Base-by-base conservation (phyloP, 805 yeast species). In the Ogataea ramenticola region DNA sequence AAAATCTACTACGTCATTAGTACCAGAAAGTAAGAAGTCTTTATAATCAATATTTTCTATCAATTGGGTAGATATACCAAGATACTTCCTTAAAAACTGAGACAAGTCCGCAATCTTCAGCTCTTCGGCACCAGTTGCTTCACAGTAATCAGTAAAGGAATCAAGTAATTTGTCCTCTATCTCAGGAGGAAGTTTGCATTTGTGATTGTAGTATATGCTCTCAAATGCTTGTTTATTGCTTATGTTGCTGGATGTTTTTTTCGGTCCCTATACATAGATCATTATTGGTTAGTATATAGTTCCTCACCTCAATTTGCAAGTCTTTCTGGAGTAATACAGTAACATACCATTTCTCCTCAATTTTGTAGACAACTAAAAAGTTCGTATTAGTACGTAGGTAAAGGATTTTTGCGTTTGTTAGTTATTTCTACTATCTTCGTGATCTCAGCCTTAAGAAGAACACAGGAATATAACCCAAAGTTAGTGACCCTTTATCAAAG, bases 91-190 rank as follows among this genome's bases (percentile, higher is more conserved):
- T 46, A 55, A 57, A 60, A 54, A 70, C 0, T 30, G 20, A 1
- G 43, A 43, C 3, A 75, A 46, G 15, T 70, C 62, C 3, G 45
- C 40, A 0, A 49, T 30, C 9, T 56, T 52, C 57, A 75, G 63
- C 46, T 75, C 81, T 14, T 60, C 60, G 2, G 45, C 39, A n/a
- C 39, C 47, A 29, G 47, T 40, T 5, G 66, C 72, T 32, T 68
- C 58, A 26, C 71, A 66, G 45, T 60, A 67, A 12, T 56, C 56
- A 0, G 75, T 66, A 51, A 66, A 74, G 0, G 65, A 61, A 20
- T 67, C 74, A 8, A 75, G 55, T 5, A 75, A 56, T 26, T 60
- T 65, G 49, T 72, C 74, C 49, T 74, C 80, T 5, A 72, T 57
- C 5, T 64, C 65, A 17, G 56, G 52, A 1, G 79, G 77, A 1